Conservation (phyloP, 108 stramenopile genomes). For the Cyclotella sp. region DNA sequence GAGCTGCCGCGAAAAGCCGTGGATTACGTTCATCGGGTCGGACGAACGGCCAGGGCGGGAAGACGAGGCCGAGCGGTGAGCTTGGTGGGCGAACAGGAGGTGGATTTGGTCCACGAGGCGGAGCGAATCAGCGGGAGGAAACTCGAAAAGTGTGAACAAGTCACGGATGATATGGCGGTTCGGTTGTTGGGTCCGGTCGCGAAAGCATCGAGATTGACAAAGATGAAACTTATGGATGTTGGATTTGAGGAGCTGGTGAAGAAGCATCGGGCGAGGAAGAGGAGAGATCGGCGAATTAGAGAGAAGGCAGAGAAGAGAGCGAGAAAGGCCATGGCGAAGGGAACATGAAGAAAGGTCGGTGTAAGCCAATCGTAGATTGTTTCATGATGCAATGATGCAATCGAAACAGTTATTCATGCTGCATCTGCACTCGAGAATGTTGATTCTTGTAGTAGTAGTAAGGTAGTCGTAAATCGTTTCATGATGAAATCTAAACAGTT, state of each 20-base stretch:
- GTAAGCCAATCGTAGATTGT: too few relatives aligned
- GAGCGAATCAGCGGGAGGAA: constrained; percentile 76
- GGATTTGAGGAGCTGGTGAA: constrained; percentile 91
- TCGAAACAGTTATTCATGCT: too few relatives aligned
- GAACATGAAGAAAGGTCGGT: too few relatives aligned
- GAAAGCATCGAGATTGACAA: constrained; percentile 87
- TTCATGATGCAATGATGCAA: too few relatives aligned
- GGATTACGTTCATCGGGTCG: constrained; percentile 97
- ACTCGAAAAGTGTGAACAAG: constrained; percentile 77
- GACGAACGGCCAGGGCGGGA: constrained; percentile 97
- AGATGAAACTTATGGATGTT: constrained; percentile 90
- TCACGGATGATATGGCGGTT: constrained; percentile 87
- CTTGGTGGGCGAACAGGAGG: constrained; percentile 90
- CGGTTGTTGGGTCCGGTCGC: constrained; percentile 83
- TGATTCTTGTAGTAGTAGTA: too few relatives aligned
- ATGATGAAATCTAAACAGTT: too few relatives aligned
- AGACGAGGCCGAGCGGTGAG: constrained; percentile 94
- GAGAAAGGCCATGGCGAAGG: constrained; percentile 34
- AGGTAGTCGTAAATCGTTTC: too few relatives aligned
- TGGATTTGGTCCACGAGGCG: constrained; percentile 84
- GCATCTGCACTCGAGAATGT: too few relatives aligned
- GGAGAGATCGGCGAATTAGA: constrained; percentile 77
- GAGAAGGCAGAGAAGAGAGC: constrained; percentile 72
- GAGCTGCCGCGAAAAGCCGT: constrained; percentile 94
- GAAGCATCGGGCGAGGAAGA: constrained; percentile 87